phyloP scores from a whole-genome alignment of 1,139 yeast genomes.

The Yamadazyma membranifaciens region DNA sequence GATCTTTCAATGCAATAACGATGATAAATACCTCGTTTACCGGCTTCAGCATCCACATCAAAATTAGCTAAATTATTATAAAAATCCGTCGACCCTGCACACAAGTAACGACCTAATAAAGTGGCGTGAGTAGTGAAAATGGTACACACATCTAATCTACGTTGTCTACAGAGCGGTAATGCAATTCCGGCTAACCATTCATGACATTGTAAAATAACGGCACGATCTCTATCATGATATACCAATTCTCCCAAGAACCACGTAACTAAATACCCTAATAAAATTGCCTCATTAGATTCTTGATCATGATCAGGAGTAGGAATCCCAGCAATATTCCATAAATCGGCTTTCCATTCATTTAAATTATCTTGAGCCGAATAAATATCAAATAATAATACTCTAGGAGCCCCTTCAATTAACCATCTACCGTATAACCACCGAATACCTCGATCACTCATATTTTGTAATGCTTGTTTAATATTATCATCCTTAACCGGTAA shows the following conservation, averaged over 20 bases:
- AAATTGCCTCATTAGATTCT: conserved; percentile 89
- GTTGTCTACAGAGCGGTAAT: conserved; percentile 84
- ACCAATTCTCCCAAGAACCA: conserved; percentile 97
- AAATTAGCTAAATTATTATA: conserved; percentile 87
- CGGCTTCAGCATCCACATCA: conserved; percentile 97
- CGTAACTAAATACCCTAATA: conserved; percentile 90
- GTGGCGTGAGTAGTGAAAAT: conserved; percentile 98
- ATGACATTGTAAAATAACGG: conserved; percentile 92
- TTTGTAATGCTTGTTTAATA: conserved; percentile 59
- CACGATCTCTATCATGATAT: conserved; percentile 75
- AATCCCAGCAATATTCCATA: conserved; percentile 89
- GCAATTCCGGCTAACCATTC: conserved; percentile 99
- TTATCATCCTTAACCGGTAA: conserved; percentile 66
- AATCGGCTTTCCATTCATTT: conserved; percentile 91
- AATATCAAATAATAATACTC: conserved; percentile 84
- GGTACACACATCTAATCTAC: conserved; percentile 91
- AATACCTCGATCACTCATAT: conserved; percentile 81
- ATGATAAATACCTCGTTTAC: conserved; percentile 95
- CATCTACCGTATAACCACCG: conserved; percentile 88
- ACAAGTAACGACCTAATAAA: conserved; percentile 85
- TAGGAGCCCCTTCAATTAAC: conserved; percentile 97
- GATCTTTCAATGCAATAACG: conserved; percentile 96
- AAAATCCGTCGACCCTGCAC: conserved; percentile 96
- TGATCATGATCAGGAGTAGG: conserved; percentile 89
- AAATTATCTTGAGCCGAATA: conserved; percentile 68